Conservation (phyloP, 78 protist genomes). For the Monosiga brevicollis region DNA sequence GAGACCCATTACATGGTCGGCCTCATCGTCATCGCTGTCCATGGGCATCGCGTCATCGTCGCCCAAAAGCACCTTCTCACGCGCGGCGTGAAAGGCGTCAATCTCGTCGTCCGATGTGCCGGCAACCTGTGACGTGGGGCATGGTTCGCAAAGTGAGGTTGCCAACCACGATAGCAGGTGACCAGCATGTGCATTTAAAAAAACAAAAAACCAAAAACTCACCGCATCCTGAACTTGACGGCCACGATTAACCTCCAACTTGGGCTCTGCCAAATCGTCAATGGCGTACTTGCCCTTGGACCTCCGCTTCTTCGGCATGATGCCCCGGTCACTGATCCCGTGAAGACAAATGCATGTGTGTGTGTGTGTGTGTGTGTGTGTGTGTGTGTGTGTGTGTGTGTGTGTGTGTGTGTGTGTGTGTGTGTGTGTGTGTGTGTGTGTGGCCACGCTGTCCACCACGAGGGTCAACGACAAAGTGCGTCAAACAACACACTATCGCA, state of each 20-base stretch:
- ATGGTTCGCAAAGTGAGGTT: too few species aligned
- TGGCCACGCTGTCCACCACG: too few species aligned
- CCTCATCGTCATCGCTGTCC: not conserved
- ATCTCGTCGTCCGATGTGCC: too few species aligned
- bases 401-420: constrained; percentile 12
- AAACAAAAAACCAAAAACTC: too few species aligned
- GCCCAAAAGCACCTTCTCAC: too few species aligned
- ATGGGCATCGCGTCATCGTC: too few species aligned
- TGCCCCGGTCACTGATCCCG: not conserved
- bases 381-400: constrained; percentile 18
- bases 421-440: not conserved
- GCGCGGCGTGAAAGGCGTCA: too few species aligned
- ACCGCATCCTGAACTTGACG: too few species aligned
- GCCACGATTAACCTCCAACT: too few species aligned
- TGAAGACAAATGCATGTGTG: not conserved
- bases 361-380: constrained; percentile 9
- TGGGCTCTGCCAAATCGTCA: too few species aligned
- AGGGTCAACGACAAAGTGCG: not conserved
- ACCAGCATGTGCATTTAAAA: not conserved
- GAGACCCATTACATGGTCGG: not conserved
- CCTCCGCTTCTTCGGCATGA: not conserved
- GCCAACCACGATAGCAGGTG: not conserved
- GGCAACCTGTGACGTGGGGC: too few species aligned
- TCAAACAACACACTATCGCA: not conserved
- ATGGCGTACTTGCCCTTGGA: not conserved